Evolutionary conservation across 768 basidiomycete species (phyloP).

Genomic region (Russula compacta): DNA sequence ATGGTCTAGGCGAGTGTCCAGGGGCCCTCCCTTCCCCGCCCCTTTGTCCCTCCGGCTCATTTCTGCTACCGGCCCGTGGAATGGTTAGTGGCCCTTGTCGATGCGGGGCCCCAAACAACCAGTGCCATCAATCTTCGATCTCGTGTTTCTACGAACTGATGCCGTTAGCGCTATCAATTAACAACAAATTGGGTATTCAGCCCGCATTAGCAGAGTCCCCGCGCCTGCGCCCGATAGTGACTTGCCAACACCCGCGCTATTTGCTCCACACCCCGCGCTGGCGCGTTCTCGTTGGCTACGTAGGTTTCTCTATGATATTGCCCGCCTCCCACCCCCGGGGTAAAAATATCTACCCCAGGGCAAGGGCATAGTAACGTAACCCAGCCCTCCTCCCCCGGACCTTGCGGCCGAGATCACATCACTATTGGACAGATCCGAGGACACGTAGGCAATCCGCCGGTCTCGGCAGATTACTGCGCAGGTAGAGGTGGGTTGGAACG

Average conservation of each 20-base stretch:
- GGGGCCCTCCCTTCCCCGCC: background rate
- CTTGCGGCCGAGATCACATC: background rate
- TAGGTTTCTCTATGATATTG: background rate
- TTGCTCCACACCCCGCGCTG: background rate
- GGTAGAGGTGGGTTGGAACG: background rate
- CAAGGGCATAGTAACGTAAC: background rate
- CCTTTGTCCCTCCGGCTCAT: slow-evolving; percentile 1
- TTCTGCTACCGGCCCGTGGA: slow-evolving; percentile 1
- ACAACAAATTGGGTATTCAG: background rate
- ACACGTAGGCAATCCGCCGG: background rate
- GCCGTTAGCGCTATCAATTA: background rate
- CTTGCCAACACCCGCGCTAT: background rate
- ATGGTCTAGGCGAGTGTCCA: slow-evolving; percentile 1
- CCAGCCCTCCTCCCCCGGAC: background rate
- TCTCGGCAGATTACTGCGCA: background rate
- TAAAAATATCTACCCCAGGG: background rate
- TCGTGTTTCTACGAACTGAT: background rate
- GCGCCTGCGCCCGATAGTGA: background rate
- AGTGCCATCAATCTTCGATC: background rate
- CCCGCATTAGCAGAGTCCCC: background rate
- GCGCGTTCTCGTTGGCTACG: background rate
- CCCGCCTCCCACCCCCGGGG: background rate
- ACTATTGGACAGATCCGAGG: background rate
- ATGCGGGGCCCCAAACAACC: slow-evolving; percentile 7
- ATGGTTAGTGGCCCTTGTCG: background rate